phyloP scores from a whole-genome alignment of 2,329 filamentous ascomycete species.

The Trichophyton mentagrophytes region DNA sequence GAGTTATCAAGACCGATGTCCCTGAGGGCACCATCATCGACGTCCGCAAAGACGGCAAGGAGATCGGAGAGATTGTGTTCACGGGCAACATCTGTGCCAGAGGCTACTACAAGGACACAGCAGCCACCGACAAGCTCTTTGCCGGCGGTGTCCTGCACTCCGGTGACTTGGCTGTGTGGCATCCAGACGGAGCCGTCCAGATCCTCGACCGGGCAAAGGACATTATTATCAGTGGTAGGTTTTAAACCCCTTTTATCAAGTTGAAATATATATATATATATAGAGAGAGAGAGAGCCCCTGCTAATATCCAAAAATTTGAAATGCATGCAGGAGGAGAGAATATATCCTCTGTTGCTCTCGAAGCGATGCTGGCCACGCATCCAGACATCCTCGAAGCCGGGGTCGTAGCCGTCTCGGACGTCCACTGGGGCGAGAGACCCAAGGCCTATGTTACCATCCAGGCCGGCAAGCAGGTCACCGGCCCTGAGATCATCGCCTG shows the following conservation, averaged over 20 bases:
- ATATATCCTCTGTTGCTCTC: constrained; percentile 86
- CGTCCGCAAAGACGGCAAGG: constrained; percentile 56
- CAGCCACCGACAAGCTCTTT: constrained; percentile 77
- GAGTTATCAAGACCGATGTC: constrained; percentile 69
- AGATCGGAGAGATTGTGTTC: constrained; percentile 78
- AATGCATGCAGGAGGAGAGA: constrained; percentile 63
- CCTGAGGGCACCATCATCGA: constrained; percentile 54
- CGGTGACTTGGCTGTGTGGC: constrained; percentile 86
- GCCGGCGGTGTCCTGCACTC: constrained; percentile 76
- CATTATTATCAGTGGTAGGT: constrained; percentile 84
- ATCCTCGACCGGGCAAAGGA: constrained; percentile 92
- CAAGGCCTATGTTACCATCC: constrained; percentile 80
- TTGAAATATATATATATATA: no score
- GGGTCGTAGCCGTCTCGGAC: constrained; percentile 76
- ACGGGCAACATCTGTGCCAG: constrained; percentile 81
- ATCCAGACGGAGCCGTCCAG: constrained; percentile 78
- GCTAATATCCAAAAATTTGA: not conserved
- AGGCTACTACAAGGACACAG: constrained; percentile 82
- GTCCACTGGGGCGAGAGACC: constrained; percentile 93
- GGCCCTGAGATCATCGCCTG: constrained; percentile 67
- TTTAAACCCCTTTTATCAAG: no score
- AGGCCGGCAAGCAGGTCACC: constrained; percentile 48
- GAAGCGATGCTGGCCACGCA: constrained; percentile 84
- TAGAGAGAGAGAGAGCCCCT: no score
- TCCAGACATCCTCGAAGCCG: constrained; percentile 78